phyloP scores from a whole-genome alignment of 176 grass and related monocot species.

The Avena eriantha region DNA sequence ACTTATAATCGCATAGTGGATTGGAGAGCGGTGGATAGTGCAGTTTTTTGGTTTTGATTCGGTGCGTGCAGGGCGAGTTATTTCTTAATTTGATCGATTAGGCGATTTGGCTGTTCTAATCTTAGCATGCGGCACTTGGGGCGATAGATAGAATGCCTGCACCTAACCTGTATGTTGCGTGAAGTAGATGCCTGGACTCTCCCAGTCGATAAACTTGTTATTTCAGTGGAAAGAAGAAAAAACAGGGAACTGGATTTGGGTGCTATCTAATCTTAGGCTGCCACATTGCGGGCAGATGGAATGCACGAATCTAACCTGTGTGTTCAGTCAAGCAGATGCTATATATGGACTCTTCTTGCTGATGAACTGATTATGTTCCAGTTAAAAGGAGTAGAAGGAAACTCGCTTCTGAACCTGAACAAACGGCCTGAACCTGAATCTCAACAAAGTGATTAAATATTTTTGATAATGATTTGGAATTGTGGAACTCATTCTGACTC shows the following conservation, averaged over 20 bases:
- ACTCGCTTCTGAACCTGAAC: not conserved
- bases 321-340: not conserved
- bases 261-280: conserved; percentile 7
- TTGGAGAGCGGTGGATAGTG: not conserved
- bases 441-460: too few relatives aligned
- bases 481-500: not conserved
- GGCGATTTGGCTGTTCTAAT: not conserved
- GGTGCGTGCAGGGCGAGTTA: not conserved
- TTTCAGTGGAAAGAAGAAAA: not conserved
- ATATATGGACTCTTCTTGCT: not conserved
- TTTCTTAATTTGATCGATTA: not conserved
- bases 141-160: not conserved
- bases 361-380: not conserved
- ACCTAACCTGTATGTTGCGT: not conserved
- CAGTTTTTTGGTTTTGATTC: not conserved
- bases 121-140: not conserved
- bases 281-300: not conserved
- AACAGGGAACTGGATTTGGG: not conserved
- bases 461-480: not conserved
- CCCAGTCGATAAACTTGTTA: not conserved
- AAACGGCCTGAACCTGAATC: not conserved
- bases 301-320: not conserved
- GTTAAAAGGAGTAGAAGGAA: not conserved
- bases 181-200: not conserved
- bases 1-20: not conserved